Conservation (phyloP, 441 rosid genomes). For the Capsella rubella region DNA sequence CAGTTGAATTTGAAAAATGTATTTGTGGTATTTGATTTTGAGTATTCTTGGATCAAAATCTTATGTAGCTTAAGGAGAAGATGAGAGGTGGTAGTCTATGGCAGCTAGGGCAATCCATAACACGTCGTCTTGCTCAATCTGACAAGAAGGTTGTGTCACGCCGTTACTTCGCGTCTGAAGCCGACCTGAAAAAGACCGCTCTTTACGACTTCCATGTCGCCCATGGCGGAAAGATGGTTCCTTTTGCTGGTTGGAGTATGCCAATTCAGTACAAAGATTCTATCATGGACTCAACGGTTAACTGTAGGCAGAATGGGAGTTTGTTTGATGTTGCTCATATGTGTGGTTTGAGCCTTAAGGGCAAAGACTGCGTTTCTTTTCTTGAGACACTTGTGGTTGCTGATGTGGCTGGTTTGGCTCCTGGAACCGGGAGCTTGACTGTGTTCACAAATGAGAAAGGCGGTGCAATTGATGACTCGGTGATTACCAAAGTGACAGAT, state of each 20-base stretch:
- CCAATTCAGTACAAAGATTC: slow-evolving; percentile 98
- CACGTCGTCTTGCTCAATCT: slow-evolving; percentile 77
- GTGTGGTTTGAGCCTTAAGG: slow-evolving; percentile 97
- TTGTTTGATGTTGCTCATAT: slow-evolving; percentile 95
- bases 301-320: slow-evolving; percentile 88
- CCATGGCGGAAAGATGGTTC: slow-evolving; percentile 93
- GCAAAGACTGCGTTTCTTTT: slow-evolving; percentile 86
- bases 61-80: slow-evolving; percentile 42
- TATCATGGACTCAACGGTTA: slow-evolving; percentile 93
- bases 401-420: slow-evolving; percentile 83
- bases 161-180: slow-evolving; percentile 72
- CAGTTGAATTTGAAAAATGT: neutral
- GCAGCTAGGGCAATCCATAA: slow-evolving; percentile 94
- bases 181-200: slow-evolving; percentile 85
- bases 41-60: slow-evolving; percentile 40
- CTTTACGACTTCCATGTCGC: slow-evolving; percentile 86
- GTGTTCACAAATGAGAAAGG: slow-evolving; percentile 96
- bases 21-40: slow-evolving; percentile 9
- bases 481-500: slow-evolving; percentile 86
- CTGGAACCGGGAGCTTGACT: slow-evolving; percentile 86
- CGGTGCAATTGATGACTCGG: slow-evolving; percentile 95
- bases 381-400: slow-evolving; percentile 93
- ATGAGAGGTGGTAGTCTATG: slow-evolving; percentile 94
- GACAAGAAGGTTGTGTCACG: slow-evolving; percentile 72
- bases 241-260: slow-evolving; percentile 99